Conservation (phyloP, 2,329 filamentous ascomycete genomes). For the Clonostachys byssicola region DNA sequence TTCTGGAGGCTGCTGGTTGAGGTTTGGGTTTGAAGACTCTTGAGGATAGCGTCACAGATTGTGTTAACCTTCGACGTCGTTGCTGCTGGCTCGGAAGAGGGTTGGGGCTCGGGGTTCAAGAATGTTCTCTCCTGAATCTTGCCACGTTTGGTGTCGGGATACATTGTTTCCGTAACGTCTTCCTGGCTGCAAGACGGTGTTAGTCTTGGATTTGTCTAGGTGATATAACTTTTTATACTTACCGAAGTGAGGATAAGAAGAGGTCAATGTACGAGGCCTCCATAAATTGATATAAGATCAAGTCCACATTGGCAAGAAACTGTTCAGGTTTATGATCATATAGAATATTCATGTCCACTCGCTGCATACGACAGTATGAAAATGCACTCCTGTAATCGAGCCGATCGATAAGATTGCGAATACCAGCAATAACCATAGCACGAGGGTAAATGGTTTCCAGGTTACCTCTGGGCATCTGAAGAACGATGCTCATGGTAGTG, state of each 20-base stretch:
- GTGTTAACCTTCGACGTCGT: constrained; percentile 67
- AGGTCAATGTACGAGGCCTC: constrained; percentile 82
- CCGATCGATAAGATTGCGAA: constrained; percentile 73
- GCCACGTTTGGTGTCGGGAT: constrained; percentile 71
- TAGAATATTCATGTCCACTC: constrained; percentile 96
- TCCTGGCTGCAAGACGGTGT: constrained; percentile 59
- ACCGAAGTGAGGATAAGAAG: constrained; percentile 83
- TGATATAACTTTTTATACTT: constrained; percentile 16
- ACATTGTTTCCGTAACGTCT: constrained; percentile 90
- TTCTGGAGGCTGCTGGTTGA: constrained; percentile 76
- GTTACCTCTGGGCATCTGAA: constrained; percentile 96
- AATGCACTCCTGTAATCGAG: constrained; percentile 85
- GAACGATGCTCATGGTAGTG: constrained; percentile 75
- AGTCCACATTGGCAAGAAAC: constrained; percentile 70
- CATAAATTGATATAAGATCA: constrained; percentile 81
- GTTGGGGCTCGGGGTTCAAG: neutral
- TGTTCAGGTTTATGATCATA: constrained; percentile 89
- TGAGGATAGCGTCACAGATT: constrained; percentile 82
- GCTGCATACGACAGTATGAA: constrained; percentile 80
- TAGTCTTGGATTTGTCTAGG: constrained; percentile 7
- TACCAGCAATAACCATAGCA: constrained; percentile 87
- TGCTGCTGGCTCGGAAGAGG: constrained; percentile 4
- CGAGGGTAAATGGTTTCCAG: constrained; percentile 92
- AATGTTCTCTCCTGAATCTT: constrained; percentile 9
- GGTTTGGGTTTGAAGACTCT: constrained; percentile 58